phyloP scores from a whole-genome alignment of 352 stramenopile genomes.

The Hyaloperonospora brassicae region DNA sequence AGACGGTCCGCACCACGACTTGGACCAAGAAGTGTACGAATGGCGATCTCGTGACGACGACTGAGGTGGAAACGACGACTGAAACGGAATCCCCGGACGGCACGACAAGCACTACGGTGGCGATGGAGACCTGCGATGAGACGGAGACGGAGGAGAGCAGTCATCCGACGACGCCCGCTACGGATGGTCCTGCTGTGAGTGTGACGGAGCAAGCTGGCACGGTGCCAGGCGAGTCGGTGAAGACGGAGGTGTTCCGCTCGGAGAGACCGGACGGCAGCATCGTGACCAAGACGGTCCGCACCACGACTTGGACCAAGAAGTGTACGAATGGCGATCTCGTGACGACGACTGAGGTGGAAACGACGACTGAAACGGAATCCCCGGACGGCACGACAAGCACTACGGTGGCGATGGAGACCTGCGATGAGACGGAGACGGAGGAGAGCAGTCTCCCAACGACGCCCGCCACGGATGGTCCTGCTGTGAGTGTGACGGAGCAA shows the following conservation, averaged over 20 bases:
- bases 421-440: slow-evolving; percentile 6
- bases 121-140: too few species aligned
- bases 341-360: slow-evolving; percentile 6
- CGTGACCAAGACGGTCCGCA: slow-evolving; percentile 11
- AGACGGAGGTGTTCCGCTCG: slow-evolving; percentile 14
- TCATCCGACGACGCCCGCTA: too few species aligned
- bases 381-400: slow-evolving; percentile 1
- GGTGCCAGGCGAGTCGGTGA: slow-evolving; percentile 3
- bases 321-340: slow-evolving; percentile 1
- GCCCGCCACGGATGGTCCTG: background rate
- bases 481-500: slow-evolving; percentile 5
- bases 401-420: slow-evolving; percentile 8
- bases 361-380: slow-evolving; percentile 7
- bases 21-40: too few species aligned
- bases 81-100: too few species aligned
- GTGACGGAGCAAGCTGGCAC: slow-evolving; percentile 5
- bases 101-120: too few species aligned
- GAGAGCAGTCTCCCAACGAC: slow-evolving; percentile 5
- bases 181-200: too few species aligned
- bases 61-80: too few species aligned
- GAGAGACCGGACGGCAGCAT: slow-evolving; percentile 7
- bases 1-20: too few species aligned
- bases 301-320: slow-evolving; percentile 1
- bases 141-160: too few species aligned
- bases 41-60: too few species aligned